Conservation (phyloP, 176 grass and related monocot species). For the Musa acuminata region DNA sequence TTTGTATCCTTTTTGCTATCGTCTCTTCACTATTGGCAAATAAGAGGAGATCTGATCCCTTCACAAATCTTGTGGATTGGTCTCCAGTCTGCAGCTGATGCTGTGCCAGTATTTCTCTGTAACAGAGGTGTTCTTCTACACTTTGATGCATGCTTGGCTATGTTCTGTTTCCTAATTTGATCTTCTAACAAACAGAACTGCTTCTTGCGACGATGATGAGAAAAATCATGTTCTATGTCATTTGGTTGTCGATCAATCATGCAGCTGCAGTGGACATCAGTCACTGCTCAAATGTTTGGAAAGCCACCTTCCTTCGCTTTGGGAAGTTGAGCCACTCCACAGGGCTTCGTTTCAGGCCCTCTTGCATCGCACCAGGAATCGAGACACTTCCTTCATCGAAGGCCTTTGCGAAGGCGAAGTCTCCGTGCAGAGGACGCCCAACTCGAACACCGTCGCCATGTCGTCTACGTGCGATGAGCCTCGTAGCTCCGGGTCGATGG, state of each 20-base stretch:
- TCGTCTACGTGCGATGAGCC: conserved; percentile 23
- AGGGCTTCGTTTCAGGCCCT: too few species aligned
- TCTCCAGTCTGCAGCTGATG: neutral
- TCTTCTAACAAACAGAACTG: too few species aligned
- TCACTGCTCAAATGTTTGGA: too few species aligned
- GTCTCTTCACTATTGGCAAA: neutral
- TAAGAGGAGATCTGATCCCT: neutral
- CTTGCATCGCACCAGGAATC: conserved; percentile 26
- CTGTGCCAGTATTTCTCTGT: neutral
- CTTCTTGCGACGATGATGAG: neutral
- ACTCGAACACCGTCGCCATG: conserved; percentile 41
- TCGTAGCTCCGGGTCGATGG: conserved; percentile 32
- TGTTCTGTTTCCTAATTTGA: neutral
- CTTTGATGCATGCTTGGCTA: neutral
- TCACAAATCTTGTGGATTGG: neutral
- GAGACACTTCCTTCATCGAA: conserved; percentile 57
- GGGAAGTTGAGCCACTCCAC: too few species aligned
- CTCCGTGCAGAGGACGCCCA: conserved; percentile 55
- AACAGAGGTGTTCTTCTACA: neutral
- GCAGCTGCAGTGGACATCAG: too few species aligned
- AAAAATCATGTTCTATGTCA: neutral
- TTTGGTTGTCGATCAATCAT: too few species aligned
- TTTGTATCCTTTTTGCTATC: neutral
- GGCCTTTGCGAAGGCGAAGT: conserved; percentile 37
- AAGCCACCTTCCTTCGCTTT: too few species aligned